A percentile compares a stretch with the other conserved stretches of the same genome.
Evolutionary conservation across 257 asterid genomes (phyloP).

Genomic region (Dorcoceras hygrometricum): DNA sequence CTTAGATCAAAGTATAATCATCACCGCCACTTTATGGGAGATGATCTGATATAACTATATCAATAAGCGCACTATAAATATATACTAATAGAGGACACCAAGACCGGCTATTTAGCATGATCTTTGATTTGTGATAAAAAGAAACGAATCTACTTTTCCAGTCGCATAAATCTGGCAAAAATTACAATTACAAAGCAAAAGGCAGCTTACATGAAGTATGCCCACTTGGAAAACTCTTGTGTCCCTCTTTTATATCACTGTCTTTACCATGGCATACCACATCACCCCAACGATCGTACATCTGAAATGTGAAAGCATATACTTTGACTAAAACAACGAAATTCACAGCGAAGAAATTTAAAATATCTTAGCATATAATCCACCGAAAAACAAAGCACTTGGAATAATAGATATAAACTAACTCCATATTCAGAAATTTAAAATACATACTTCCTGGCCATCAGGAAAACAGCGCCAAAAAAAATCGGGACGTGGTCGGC

Average conservation of each 20-base stretch:
- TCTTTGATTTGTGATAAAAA: too few relatives aligned
- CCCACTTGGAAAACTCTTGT: conserved; percentile 63
- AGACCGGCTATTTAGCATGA: neutral
- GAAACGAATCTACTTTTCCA: neutral
- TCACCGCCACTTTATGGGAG: neutral
- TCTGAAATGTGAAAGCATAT: neutral
- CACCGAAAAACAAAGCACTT: neutral
- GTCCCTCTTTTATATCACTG: conserved; percentile 52
- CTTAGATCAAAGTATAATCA: neutral
- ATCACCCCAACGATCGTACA: conserved; percentile 27
- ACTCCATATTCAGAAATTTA: neutral
- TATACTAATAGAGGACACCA: too few relatives aligned
- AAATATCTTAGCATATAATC: neutral
- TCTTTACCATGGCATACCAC: conserved; percentile 48
- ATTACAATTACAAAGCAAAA: conserved; percentile 12
- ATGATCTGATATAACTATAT: too few relatives aligned
- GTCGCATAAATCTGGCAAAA: neutral
- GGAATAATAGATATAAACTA: neutral
- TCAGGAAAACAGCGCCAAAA: conserved; percentile 71
- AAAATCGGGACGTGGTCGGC: conserved; percentile 61
- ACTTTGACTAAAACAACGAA: conserved; percentile 4
- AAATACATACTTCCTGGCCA: conserved; percentile 43
- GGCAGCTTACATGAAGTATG: conserved; percentile 50
- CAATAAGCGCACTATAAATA: neutral
- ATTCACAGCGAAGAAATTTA: neutral